These are phyloP conservation scores for Irineochytrium annulatum DNA, from an alignment of 192 early-diverging fungal genomes.

Conservation along the genomic window DNA sequence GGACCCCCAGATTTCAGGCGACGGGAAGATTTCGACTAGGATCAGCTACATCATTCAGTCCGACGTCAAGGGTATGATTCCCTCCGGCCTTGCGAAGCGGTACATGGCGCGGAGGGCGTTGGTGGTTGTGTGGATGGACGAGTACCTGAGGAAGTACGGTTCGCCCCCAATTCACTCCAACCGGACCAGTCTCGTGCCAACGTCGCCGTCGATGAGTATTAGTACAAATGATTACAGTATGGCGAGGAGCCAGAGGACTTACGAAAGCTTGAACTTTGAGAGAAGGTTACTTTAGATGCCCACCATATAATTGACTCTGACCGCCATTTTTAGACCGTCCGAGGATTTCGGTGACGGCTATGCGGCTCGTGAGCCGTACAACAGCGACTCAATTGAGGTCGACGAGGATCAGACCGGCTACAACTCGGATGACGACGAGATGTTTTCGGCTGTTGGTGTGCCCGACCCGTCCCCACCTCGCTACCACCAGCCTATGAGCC, in stretches of 20 bases:
- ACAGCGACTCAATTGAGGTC: background rate
- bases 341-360: no score
- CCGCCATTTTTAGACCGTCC: no score
- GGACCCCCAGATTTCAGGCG: conserved; percentile 10
- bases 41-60: conserved; percentile 29
- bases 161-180: conserved; percentile 6
- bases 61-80: conserved; percentile 27
- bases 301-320: no score
- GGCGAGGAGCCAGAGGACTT: no score
- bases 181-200: background rate
- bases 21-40: conserved; percentile 18
- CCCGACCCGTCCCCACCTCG: background rate
- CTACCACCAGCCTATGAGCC: background rate
- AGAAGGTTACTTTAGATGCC: no score
- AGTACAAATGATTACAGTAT: no score
- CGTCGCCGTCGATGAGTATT: no score
- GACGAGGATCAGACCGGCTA: background rate
- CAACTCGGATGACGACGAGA: conserved; percentile 1
- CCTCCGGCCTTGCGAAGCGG: conserved; percentile 22
- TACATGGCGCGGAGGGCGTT: conserved; percentile 27
- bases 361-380: no score
- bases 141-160: conserved; percentile 28
- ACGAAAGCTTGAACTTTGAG: no score
- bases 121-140: conserved; percentile 25
- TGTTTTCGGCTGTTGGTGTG: no score